phyloP scores from a whole-genome alignment of 352 stramenopile genomes.

The Phytopythium montanum region DNA sequence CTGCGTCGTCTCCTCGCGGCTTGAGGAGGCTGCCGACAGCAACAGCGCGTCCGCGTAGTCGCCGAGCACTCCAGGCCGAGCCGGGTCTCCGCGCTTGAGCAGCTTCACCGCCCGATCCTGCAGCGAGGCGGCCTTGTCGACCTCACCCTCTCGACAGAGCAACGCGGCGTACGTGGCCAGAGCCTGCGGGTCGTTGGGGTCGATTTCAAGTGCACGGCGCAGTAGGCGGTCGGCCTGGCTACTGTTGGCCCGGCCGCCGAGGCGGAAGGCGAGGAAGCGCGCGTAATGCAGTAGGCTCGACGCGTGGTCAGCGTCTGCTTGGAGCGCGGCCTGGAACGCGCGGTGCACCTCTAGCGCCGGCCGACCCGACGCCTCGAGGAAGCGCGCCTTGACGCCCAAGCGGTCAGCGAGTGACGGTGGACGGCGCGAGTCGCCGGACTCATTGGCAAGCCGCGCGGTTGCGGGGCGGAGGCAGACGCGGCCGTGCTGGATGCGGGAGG shows the following conservation, averaged over 20 bases:
- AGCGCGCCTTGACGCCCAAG: conserved; percentile 41
- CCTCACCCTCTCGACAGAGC: conserved; percentile 17
- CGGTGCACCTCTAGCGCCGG: conserved; percentile 19
- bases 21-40: not conserved
- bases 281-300: conserved; percentile 40
- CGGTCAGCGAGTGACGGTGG: conserved; percentile 26
- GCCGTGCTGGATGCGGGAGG: conserved; percentile 30
- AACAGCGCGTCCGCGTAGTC: not conserved
- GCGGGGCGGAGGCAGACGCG: conserved; percentile 12
- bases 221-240: conserved; percentile 22
- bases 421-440: not conserved
- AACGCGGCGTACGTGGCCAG: conserved; percentile 34
- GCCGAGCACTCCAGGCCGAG: not conserved
- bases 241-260: conserved; percentile 11
- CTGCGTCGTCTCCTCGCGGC: not conserved
- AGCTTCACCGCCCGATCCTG: not conserved
- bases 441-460: not conserved
- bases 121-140: conserved; percentile 6
- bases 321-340: conserved; percentile 29
- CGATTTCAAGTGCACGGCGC: conserved; percentile 17
- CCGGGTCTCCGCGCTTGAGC: not conserved
- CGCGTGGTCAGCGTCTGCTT: conserved; percentile 21
- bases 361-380: conserved; percentile 29
- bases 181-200: conserved; percentile 16
- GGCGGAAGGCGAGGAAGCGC: conserved; percentile 21